Evolutionary conservation across 257 asterid species (phyloP).

Genomic region (Oldenlandia corymbosa): DNA sequence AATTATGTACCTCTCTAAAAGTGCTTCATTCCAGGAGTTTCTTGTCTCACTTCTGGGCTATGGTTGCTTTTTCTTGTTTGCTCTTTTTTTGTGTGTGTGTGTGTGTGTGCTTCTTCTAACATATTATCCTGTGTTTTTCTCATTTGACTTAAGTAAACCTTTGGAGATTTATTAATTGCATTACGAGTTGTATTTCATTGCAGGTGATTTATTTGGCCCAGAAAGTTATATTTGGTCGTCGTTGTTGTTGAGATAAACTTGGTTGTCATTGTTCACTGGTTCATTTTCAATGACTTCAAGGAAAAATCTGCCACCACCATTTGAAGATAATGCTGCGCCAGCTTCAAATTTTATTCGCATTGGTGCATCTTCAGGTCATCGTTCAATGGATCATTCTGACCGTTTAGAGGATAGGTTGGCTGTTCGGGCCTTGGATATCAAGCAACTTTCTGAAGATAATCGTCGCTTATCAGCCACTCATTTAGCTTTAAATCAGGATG

Average conservation of each 20-base stretch:
- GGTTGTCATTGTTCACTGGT: too few species aligned
- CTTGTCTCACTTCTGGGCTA: too few species aligned
- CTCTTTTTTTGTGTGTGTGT: too few species aligned
- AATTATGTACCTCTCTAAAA: too few species aligned
- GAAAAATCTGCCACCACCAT: conserved; percentile 38
- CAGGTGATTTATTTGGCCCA: neutral
- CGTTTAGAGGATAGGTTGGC: conserved; percentile 41
- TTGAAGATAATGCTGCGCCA: conserved; percentile 39
- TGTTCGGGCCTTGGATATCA: conserved; percentile 52
- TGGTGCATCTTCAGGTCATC: conserved; percentile 32
- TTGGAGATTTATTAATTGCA: neutral
- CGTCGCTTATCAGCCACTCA: conserved; percentile 57
- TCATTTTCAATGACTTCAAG: conserved; percentile 49
- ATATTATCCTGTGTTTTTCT: too few species aligned
- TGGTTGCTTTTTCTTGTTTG: too few species aligned
- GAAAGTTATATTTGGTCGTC: neutral
- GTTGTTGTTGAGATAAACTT: neutral
- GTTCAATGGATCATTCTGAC: conserved; percentile 32
- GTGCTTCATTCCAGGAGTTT: too few species aligned
- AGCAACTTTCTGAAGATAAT: conserved; percentile 58
- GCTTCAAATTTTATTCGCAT: conserved; percentile 30
- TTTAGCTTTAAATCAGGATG: conserved; percentile 54
- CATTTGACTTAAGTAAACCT: too few species aligned
- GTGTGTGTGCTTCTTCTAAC: too few species aligned
- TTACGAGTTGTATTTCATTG: neutral